Conservation (phyloP, 208 protist genomes). For the Phytomonas sp. region DNA sequence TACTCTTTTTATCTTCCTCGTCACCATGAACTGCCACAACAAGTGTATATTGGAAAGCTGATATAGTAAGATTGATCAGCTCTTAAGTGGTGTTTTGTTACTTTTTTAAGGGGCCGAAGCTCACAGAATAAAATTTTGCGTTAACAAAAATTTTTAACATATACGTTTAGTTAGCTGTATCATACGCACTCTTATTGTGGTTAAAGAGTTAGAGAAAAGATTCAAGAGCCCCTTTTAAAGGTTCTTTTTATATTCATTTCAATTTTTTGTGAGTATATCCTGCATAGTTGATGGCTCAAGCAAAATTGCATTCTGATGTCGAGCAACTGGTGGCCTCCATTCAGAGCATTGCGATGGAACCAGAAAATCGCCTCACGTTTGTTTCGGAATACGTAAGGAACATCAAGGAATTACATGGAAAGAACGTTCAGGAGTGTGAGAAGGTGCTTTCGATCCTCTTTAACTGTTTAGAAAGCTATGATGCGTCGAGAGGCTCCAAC, state of each 20-base stretch:
- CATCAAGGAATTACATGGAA: constrained; percentile 62
- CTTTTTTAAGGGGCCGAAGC: not conserved
- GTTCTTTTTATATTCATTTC: not conserved
- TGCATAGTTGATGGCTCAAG: not conserved
- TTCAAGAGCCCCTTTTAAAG: not conserved
- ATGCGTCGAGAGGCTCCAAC: constrained; percentile 41
- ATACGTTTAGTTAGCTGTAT: not conserved
- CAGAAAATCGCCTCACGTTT: constrained; percentile 35
- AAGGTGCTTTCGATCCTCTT: constrained; percentile 50
- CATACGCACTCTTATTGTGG: not conserved
- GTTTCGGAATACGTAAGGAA: constrained; percentile 49
- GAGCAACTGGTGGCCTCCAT: constrained; percentile 37
- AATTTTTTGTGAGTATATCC: not conserved
- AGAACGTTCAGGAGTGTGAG: constrained; percentile 70
- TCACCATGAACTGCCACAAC: not conserved
- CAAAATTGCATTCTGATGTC: constrained; percentile 2
- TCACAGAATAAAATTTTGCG: not conserved
- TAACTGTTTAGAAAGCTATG: constrained; percentile 65
- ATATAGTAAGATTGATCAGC: not conserved
- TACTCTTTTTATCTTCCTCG: not conserved
- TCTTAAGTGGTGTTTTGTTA: constrained; percentile 2
- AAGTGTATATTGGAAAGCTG: not conserved
- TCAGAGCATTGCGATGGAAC: constrained; percentile 21
- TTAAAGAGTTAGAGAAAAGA: not conserved
- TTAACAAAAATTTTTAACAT: not conserved